Percentiles rank a stretch among this genome's conserved stretches.
Evolutionary conservation across 768 basidiomycete genomes (phyloP).

Genomic region (Leucosporidium yakuticum): DNA sequence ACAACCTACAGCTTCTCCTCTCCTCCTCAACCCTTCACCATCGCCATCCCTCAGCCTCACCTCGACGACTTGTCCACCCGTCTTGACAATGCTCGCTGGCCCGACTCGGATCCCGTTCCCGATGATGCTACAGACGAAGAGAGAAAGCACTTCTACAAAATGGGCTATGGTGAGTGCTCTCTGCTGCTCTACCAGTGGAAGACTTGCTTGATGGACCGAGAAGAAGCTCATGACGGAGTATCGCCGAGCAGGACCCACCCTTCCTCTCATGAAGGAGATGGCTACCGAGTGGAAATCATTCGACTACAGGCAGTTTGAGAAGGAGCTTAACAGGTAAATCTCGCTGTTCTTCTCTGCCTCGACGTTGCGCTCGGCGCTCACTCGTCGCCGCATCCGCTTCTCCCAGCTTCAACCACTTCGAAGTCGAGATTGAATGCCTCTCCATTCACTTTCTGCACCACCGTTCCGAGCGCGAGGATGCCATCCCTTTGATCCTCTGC

Average conservation of each 20-base stretch:
- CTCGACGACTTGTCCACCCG: constrained; percentile 8
- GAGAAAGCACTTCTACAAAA: background rate
- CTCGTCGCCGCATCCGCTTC: background rate
- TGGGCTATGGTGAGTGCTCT: constrained; percentile 4
- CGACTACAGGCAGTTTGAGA: background rate
- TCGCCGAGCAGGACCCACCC: constrained; percentile 7
- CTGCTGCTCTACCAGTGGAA: background rate
- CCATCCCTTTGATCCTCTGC: constrained; percentile 35
- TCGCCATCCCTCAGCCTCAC: constrained; percentile 1
- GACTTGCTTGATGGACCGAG: background rate
- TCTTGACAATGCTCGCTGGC: constrained; percentile 24
- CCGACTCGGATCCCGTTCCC: background rate
- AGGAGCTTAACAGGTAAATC: constrained; percentile 11
- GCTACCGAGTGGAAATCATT: constrained; percentile 9
- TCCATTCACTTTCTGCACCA: constrained; percentile 37
- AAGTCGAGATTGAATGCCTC: constrained; percentile 24
- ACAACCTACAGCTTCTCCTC: background rate
- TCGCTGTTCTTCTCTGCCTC: background rate
- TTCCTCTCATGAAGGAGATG: constrained; percentile 23
- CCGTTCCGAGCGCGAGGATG: constrained; percentile 21
- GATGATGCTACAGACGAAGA: background rate
- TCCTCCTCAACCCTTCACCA: constrained; percentile 7
- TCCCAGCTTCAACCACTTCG: constrained; percentile 20
- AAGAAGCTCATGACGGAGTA: background rate
- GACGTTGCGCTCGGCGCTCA: no score